Evolutionary conservation across 441 rosid species (phyloP), one percentile per base, ranked within the genome.

Genomic region (Populus hybrid): DNA sequence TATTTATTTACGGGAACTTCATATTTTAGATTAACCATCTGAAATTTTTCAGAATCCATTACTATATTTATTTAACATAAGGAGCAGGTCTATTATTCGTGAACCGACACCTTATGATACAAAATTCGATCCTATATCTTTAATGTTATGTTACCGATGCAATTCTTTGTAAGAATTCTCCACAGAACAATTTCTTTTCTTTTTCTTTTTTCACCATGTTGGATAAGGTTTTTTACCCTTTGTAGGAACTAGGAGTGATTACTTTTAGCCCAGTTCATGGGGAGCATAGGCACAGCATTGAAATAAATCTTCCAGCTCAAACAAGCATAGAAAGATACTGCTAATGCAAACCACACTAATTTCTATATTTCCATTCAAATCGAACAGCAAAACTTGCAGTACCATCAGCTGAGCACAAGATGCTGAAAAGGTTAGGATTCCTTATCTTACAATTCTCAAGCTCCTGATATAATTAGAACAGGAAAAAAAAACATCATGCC

Each of bases 361-460:
- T 38, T 79, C 81, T 76, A 72, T 69, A 77, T 72, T 74, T 75
- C 74, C 80, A 64, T 70, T 73, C 66, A 59, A 73, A 74, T 30
- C 26, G 61, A 75, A 80, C 78, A 82, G 32, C 66, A 84, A 28
- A 63, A 79, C 34, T 63, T 74, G 69, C 69, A 40, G 6, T 30
- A 36, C 68, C 74, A 78, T 76, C 77, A 50, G 67, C 69, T 21
- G 76, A 20, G 26, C 10, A 64, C 72, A 67, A 24, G 42, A 38
- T 24, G 28, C 61, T 61, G 24, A 73, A 23, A 46, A 10, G n/a
- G 59, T 67, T 67, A 71, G 50, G 81, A 78, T 70, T 69, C 70
- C 68, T 64, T 40, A 57, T 74, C 67, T 40, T 42, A 28, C 16
- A 30, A 65, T 69, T 73, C 76, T 79, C 75, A 28, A 73, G 16